Evolutionary conservation across 1,284 basidiomycete species (phyloP), one percentile per base, ranked within the genome.

Genomic region (Bjerkandera adusta): DNA sequence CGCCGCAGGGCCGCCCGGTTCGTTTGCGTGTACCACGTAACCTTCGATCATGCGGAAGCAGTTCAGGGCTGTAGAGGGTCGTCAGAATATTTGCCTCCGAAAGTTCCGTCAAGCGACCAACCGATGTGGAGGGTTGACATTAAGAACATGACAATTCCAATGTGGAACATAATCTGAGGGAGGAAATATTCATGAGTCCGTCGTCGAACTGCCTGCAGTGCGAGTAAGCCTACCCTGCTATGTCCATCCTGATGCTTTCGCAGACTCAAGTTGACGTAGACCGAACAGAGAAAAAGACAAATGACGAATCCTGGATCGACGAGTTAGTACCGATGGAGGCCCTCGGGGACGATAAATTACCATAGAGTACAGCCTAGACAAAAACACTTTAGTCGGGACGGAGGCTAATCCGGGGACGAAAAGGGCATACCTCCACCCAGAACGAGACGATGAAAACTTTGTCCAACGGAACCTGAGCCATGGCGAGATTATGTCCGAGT

Each of bases 41-140:
- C 57, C 64, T 32, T 57, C 48, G 7, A 65, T 45, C 29, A 64
- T 46, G 13, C 64, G 58, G 47, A 57, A 59, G 18, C 65, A 51
- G 49, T 63, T 64, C 45, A 66, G 46, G 21, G 49, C 64, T 64
- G 27, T 11, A 35, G 3, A 30, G 15, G 11, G 15, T 30, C 6
- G 20, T 15, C 30, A 32, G 30, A n/a, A n/a, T n/a, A n/a, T n/a
- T n/a, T n/a, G n/a, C n/a, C n/a, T n/a, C n/a, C n/a, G n/a, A 11
- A 13, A 12, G 18, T 12, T 38, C 36, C 5, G 15, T 11, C 11
- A 8, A 22, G 12, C 10, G 16, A 21, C 13, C 15, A 12, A 51
- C 52, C 30, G 16, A 54, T 36, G 33, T 54, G 52, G 27, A 51
- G 26, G 8, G 49, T 49, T 12, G 52, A 42, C 24, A 54, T 44